Percentiles rank a stretch among this genome's conserved stretches.
phyloP scores from a whole-genome alignment of 2,329 filamentous ascomycete genomes.

The Trichoderma polysporum region DNA sequence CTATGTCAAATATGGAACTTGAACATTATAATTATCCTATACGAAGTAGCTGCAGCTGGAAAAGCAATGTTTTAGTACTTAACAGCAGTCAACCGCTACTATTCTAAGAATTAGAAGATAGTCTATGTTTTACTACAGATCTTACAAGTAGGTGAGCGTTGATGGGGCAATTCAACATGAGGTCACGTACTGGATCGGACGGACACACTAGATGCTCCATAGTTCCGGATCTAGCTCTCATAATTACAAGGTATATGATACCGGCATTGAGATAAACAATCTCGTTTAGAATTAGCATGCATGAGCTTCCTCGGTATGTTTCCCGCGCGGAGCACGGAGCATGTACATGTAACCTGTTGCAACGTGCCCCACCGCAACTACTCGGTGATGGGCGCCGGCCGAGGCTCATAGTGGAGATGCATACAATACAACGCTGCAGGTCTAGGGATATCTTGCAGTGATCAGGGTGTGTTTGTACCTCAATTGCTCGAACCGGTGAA shows the following conservation, averaged over 20 bases:
- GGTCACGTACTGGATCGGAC: not conserved
- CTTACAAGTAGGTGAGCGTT: not conserved
- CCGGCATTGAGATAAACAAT: not conserved
- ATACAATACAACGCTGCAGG: not conserved
- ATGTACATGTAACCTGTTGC: not conserved
- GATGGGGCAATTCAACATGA: not conserved
- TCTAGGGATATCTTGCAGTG: not conserved
- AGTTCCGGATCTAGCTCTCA: not conserved
- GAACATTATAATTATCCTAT: not conserved
- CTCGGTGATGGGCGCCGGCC: slow-evolving; percentile 3
- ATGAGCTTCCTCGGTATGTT: not conserved
- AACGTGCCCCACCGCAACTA: not conserved
- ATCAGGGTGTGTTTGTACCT: not conserved
- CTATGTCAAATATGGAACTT: not conserved
- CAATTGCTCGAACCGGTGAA: not conserved
- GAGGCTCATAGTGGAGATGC: not conserved
- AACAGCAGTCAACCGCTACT: not conserved
- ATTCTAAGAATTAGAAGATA: too few species aligned
- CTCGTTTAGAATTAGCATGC: not conserved
- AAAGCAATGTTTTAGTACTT: not conserved
- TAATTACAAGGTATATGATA: not conserved
- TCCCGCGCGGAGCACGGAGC: not conserved
- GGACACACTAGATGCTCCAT: not conserved
- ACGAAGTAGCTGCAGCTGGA: not conserved
- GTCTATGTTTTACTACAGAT: not conserved